Evolutionary conservation across 1,284 basidiomycete species (phyloP).

Genomic region (Anthracocystis panici-leucophaei): DNA sequence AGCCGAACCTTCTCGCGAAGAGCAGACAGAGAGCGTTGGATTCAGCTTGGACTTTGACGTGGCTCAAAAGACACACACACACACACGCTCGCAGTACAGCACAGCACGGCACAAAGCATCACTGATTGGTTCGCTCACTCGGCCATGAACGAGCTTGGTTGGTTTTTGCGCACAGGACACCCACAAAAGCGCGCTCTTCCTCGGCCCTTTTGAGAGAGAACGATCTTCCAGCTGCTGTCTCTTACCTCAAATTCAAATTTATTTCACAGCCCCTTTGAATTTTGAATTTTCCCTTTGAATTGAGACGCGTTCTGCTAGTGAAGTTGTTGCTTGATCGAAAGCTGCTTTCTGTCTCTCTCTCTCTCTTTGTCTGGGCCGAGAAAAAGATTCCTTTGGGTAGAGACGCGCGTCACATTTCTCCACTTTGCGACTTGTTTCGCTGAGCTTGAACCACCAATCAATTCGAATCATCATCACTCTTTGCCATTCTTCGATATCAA

Average conservation of each 20-base stretch:
- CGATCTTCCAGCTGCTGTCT: slow-evolving; percentile 1
- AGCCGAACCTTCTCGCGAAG: slow-evolving; percentile 10
- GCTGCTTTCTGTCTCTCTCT: neutral
- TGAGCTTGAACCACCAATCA: slow-evolving; percentile 9
- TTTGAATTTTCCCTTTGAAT: slow-evolving; percentile 6
- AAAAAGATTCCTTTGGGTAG: neutral
- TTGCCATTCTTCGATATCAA: neutral
- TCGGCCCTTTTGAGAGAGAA: neutral
- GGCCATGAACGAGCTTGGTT: neutral
- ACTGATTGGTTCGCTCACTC: slow-evolving; percentile 2
- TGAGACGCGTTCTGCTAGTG: slow-evolving; percentile 9
- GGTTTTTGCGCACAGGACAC: slow-evolving; percentile 25
- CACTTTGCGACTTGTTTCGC: slow-evolving; percentile 12
- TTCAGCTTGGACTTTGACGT: neutral
- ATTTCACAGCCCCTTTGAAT: neutral
- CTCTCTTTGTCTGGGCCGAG: slow-evolving; percentile 30
- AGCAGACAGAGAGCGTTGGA: neutral
- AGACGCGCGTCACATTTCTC: slow-evolving; percentile 46
- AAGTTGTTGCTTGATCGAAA: slow-evolving; percentile 14
- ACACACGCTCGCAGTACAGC: slow-evolving; percentile 13
- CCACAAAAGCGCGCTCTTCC: slow-evolving; percentile 8
- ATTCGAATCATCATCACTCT: slow-evolving; percentile 8
- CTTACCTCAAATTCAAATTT: neutral
- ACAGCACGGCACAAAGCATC: neutral
- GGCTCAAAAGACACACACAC: neutral